Conservation (phyloP, 352 stramenopile genomes). For the Phytophthora hybrid region DNA sequence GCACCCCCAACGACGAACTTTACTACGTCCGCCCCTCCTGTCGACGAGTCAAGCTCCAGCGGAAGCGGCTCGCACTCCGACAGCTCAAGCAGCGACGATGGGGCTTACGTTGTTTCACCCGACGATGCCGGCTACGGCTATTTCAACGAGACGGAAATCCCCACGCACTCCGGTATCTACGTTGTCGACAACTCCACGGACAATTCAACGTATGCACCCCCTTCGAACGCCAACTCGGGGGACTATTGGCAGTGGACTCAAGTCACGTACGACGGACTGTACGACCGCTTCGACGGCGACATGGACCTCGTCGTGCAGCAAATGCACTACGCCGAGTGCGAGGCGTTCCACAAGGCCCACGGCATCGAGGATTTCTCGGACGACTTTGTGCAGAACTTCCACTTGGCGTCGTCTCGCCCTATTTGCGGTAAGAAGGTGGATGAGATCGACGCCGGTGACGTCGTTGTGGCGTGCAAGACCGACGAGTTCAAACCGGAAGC, state of each 20-base stretch:
- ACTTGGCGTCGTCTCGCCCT: constrained; percentile 49
- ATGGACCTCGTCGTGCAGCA: constrained; percentile 63
- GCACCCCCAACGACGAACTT: not conserved
- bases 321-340: constrained; percentile 58
- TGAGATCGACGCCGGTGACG: constrained; percentile 42
- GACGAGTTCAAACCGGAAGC: constrained; percentile 46
- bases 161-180: constrained; percentile 24
- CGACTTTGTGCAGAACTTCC: constrained; percentile 58
- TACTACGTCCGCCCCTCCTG: not conserved
- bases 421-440: constrained; percentile 57
- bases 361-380: constrained; percentile 50
- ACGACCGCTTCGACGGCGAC: constrained; percentile 56
- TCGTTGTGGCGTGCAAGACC: constrained; percentile 45
- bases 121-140: constrained; percentile 29
- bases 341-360: constrained; percentile 52
- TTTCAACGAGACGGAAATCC: constrained; percentile 24
- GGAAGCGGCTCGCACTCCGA: constrained; percentile 2
- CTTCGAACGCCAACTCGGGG: constrained; percentile 47
- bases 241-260: constrained; percentile 64
- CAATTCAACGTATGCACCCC: constrained; percentile 21
- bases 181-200: constrained; percentile 28
- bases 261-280: constrained; percentile 56
- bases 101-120: constrained; percentile 12
- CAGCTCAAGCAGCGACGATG: constrained; percentile 7
- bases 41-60: not conserved